Evolutionary conservation across 1,284 basidiomycete species (phyloP), one percentile per base, ranked within the genome.

Genomic region (Hemileia vastatrix): DNA sequence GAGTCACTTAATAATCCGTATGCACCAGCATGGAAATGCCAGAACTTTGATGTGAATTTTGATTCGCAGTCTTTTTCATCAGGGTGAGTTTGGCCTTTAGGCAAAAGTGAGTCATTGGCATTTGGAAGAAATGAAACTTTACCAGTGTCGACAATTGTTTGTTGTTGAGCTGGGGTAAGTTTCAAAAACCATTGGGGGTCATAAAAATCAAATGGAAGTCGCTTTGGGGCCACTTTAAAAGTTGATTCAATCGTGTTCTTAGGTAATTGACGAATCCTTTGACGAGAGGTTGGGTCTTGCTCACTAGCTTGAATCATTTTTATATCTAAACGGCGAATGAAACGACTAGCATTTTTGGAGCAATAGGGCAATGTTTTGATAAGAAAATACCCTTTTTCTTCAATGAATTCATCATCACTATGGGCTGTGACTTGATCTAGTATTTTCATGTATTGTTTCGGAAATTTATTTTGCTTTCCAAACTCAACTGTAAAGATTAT

Each of bases 121-220:
- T n/a, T n/a, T n/a, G n/a, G n/a, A n/a, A n/a, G n/a, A n/a, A n/a
- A n/a, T n/a, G n/a, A n/a, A n/a, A n/a, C n/a, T n/a, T n/a, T n/a
- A n/a, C n/a, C n/a, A n/a, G n/a, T n/a, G n/a, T n/a, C n/a, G n/a
- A n/a, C n/a, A n/a, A n/a, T n/a, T n/a, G n/a, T n/a, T n/a, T n/a
- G n/a, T n/a, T n/a, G n/a, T n/a, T n/a, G n/a, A n/a, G n/a, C n/a
- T n/a, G n/a, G n/a, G n/a, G n/a, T n/a, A n/a, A n/a, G n/a, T n/a
- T n/a, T n/a, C n/a, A n/a, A n/a, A n/a, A 33, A 54, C 52, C 52
- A 54, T 3, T 40, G n/a, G n/a, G 21, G 8, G 18, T 54, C 52
- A 33, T 54, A 54, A 15, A 54, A 36, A 18, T 54, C 13, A 19
- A 54, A n/a, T 6, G 52, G 52, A 2, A 54, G 33, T 15, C 19